A percentile compares a stretch with the other conserved stretches of the same genome.
These are phyloP conservation scores for Coemansia sp. DNA, from an alignment of 192 early-diverging fungal species.

Conservation along the genomic window DNA sequence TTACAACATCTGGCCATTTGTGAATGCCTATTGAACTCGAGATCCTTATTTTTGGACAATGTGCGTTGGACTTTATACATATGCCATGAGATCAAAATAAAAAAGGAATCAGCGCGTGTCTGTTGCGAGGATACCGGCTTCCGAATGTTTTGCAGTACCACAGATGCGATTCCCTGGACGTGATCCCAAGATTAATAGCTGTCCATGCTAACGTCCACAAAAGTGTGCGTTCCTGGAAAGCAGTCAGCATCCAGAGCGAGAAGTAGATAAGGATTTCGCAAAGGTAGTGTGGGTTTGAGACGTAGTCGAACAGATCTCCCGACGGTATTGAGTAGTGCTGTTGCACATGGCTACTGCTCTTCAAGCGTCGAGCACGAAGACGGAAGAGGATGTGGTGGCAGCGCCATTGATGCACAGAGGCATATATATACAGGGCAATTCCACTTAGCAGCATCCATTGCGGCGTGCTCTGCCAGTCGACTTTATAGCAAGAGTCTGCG, in stretches of 20 bases:
- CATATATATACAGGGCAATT: constrained; percentile 56
- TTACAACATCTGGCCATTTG: too few relatives aligned
- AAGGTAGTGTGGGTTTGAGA: constrained; percentile 70
- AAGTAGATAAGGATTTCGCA: constrained; percentile 74
- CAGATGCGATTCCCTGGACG: constrained; percentile 63
- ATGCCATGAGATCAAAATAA: too few relatives aligned
- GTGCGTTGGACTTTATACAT: too few relatives aligned
- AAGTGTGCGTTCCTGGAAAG: constrained; percentile 44
- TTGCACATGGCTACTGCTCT: neutral
- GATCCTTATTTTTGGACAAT: too few relatives aligned
- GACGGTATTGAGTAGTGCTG: constrained; percentile 61
- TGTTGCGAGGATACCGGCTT: constrained; percentile 38
- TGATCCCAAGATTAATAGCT: constrained; percentile 61
- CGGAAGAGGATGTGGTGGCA: constrained; percentile 69
- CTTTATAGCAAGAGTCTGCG: constrained; percentile 17
- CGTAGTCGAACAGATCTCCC: constrained; percentile 68
- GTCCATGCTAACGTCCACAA: constrained; percentile 63
- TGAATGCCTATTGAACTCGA: too few relatives aligned
- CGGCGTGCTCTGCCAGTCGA: constrained; percentile 8
- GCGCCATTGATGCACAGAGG: constrained; percentile 65
- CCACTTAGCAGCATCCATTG: constrained; percentile 23
- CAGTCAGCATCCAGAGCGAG: constrained; percentile 59
- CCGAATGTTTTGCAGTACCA: constrained; percentile 74
- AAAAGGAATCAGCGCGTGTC: constrained; percentile 41
- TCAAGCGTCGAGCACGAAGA: constrained; percentile 45